Evolutionary conservation across 1,284 basidiomycete genomes (phyloP).

Genomic region (Pterulicium gracile): DNA sequence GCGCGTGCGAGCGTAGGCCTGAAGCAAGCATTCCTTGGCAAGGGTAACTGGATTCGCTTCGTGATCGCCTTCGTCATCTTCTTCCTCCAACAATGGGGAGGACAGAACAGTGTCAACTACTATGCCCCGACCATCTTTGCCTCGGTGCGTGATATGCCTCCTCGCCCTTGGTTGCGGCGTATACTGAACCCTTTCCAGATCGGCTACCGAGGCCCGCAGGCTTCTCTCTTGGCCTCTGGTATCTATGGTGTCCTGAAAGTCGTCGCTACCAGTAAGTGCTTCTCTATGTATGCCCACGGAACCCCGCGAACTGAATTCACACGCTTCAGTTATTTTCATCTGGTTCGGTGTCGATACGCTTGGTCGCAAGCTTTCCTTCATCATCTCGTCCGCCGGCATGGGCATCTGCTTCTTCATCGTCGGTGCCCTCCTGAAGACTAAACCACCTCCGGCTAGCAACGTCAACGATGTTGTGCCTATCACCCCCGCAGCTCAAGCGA

Average conservation of each 20-base stretch:
- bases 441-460: slow-evolving; percentile 37
- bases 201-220: slow-evolving; percentile 48
- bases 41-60: slow-evolving; percentile 54
- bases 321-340: slow-evolving; percentile 41
- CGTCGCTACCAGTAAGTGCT: slow-evolving; percentile 18
- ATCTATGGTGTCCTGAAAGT: slow-evolving; percentile 58
- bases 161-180: neutral
- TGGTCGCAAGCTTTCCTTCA: slow-evolving; percentile 59
- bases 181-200: slow-evolving; percentile 25
- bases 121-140: slow-evolving; percentile 45
- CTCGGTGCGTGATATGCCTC: slow-evolving; percentile 34
- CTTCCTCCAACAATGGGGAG: slow-evolving; percentile 53
- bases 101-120: slow-evolving; percentile 55
- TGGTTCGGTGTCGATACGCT: slow-evolving; percentile 61
- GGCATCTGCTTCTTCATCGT: slow-evolving; percentile 70
- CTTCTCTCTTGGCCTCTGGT: slow-evolving; percentile 68
- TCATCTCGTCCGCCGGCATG: slow-evolving; percentile 74
- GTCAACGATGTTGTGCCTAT: slow-evolving; percentile 17
- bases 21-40: slow-evolving; percentile 47
- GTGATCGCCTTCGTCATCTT: slow-evolving; percentile 54
- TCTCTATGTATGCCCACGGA: neutral
- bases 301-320: slow-evolving; percentile 38
- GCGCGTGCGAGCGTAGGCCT: slow-evolving; percentile 36
- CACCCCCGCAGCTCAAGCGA: slow-evolving; percentile 45
- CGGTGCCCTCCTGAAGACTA: slow-evolving; percentile 66